These are phyloP conservation scores for Agroathelia rolfsii DNA, from an alignment of 1,284 basidiomycete genomes.

Conservation along the genomic window DNA sequence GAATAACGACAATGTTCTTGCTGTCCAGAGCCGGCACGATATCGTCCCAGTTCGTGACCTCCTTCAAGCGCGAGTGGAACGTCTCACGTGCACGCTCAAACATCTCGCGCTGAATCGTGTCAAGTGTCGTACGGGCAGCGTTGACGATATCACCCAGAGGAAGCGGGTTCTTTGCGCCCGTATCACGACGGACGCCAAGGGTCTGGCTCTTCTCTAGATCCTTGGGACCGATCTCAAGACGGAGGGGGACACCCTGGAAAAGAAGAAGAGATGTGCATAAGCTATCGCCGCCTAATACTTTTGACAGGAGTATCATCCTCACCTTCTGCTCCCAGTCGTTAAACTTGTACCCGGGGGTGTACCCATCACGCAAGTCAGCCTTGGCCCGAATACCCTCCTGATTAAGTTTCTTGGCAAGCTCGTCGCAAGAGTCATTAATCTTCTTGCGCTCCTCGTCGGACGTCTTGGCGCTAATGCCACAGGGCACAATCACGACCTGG, in stretches of 20 bases:
- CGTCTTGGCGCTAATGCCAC: constrained; percentile 81
- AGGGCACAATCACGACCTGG: constrained; percentile 90
- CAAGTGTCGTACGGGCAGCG: constrained; percentile 60
- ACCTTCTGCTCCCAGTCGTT: constrained; percentile 99
- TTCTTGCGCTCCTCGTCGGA: constrained; percentile 18
- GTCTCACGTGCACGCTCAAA: constrained; percentile 68
- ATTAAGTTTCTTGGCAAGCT: constrained; percentile 14
- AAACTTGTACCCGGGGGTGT: constrained; percentile 98
- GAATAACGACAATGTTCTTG: constrained; percentile 84
- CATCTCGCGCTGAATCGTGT: constrained; percentile 88
- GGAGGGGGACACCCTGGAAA: constrained; percentile 83
- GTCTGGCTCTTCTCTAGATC: constrained; percentile 83
- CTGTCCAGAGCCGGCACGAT: constrained; percentile 85
- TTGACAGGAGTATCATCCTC: no score
- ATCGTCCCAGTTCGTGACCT: constrained; percentile 83
- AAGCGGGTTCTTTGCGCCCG: constrained; percentile 69
- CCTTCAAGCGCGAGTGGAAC: constrained; percentile 69
- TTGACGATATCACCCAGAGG: constrained; percentile 52
- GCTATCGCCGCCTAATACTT: no score
- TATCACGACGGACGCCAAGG: constrained; percentile 84
- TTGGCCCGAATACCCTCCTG: constrained; percentile 76
- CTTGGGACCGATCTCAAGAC: constrained; percentile 93
- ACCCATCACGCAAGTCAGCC: constrained; percentile 89
- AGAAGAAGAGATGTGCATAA: no score
- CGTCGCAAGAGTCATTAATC: constrained; percentile 13